phyloP scores from a whole-genome alignment of 768 basidiomycete species.

The Neoboletus brunneissimus region DNA sequence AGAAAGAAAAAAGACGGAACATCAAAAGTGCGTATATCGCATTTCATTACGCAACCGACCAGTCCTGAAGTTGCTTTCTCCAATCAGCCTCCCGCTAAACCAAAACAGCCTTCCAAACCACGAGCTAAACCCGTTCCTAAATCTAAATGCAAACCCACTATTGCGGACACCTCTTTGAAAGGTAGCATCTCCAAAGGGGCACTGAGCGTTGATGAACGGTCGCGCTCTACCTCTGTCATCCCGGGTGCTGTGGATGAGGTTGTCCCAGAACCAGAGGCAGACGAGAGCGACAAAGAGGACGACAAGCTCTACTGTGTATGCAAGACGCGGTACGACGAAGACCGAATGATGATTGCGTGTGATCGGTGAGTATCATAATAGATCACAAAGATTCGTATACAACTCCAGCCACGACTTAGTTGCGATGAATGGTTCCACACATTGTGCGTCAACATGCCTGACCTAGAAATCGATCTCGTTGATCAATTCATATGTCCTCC shows the following conservation, averaged over 20 bases:
- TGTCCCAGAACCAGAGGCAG: slow-evolving; percentile 50
- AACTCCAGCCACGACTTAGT: slow-evolving; percentile 35
- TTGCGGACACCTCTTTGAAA: slow-evolving; percentile 17
- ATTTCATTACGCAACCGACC: background rate
- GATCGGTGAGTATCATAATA: slow-evolving; percentile 59
- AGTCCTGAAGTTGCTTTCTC: background rate
- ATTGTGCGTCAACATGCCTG: slow-evolving; percentile 77
- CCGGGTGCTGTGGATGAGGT: slow-evolving; percentile 43
- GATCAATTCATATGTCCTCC: slow-evolving; percentile 90
- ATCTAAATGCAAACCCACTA: slow-evolving; percentile 22
- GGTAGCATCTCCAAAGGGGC: slow-evolving; percentile 14
- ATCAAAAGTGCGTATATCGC: slow-evolving; percentile 18
- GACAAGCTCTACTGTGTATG: slow-evolving; percentile 86
- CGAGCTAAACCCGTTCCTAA: slow-evolving; percentile 33
- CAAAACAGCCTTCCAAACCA: slow-evolving; percentile 32
- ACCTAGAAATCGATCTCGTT: slow-evolving; percentile 80
- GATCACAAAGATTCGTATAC: background rate
- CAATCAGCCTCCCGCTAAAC: slow-evolving; percentile 22
- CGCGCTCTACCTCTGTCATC: slow-evolving; percentile 69
- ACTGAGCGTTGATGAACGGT: slow-evolving; percentile 43
- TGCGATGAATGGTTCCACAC: slow-evolving; percentile 97
- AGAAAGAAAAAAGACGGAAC: slow-evolving; percentile 35
- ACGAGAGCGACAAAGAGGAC: slow-evolving; percentile 39
- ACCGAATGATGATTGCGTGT: slow-evolving; percentile 89
- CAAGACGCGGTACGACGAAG: slow-evolving; percentile 83